A percentile compares a stretch with the other conserved stretches of the same genome.
Evolutionary conservation across 768 basidiomycete genomes (phyloP).

Genomic region (Ramaria rubella): DNA sequence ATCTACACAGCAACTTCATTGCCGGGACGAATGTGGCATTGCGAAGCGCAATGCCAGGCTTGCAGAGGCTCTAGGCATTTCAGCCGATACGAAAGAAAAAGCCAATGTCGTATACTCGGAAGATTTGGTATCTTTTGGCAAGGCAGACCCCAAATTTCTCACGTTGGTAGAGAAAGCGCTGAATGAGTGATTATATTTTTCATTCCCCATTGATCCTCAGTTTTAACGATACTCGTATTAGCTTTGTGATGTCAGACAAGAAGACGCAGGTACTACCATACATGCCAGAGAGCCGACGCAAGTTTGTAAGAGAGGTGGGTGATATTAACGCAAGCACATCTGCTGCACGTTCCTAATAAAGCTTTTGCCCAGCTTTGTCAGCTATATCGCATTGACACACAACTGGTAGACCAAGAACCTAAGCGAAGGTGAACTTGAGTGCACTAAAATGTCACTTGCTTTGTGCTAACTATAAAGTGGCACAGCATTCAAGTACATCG

Average conservation of each 20-base stretch:
- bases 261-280: conserved; percentile 68
- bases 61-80: conserved; percentile 90
- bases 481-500: conserved; percentile 72
- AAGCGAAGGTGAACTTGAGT: conserved; percentile 46
- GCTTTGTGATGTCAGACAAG: conserved; percentile 66
- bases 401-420: conserved; percentile 90
- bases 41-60: conserved; percentile 83
- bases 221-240: conserved; percentile 22
- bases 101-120: conserved; percentile 49
- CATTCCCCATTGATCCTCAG: neutral
- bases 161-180: conserved; percentile 74
- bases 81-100: conserved; percentile 34
- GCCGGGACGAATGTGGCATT: conserved; percentile 75
- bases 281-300: conserved; percentile 72
- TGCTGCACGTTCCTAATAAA: neutral
- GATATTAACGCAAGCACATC: neutral
- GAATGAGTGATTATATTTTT: conserved; percentile 46
- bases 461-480: neutral
- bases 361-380: conserved; percentile 23
- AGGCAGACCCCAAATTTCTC: conserved; percentile 59
- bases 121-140: conserved; percentile 57
- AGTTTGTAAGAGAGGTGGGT: conserved; percentile 75
- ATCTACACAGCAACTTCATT: conserved; percentile 48
- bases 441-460: neutral
- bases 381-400: conserved; percentile 77